Evolutionary conservation across 2,329 filamentous ascomycete genomes (phyloP), one percentile per base, ranked within the genome.

Genomic region (Penicillium vulpinum): DNA sequence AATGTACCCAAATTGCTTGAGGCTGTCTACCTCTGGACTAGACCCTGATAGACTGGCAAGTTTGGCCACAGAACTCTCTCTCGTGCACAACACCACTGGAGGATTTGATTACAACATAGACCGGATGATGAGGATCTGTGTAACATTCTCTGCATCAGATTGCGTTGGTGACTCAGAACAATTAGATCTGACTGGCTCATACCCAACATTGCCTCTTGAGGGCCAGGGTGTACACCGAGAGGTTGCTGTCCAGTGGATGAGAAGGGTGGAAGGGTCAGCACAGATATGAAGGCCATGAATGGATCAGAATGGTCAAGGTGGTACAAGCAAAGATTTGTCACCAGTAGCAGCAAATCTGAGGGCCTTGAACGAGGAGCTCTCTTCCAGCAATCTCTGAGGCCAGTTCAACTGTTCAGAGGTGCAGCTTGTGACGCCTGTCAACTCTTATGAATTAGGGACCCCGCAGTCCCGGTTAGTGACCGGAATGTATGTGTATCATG

Each of bases 111-210:
- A 38, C 21, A 54, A 35, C 51, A 31, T 35, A 15, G 26, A 28
- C 26, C 26, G 9, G 31, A 39, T 45, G 39, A 46, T 31, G 48
- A 56, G 53, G 13, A 55, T 55, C n/a, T 35, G 54, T 56, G 54
- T 56, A 46, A 56, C 54, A 46, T 26, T 8, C 6, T 41, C 21
- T 50, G 33, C 40, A 51, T 40, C 15, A 36, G 24, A 36, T 26
- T 39, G 26, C 10, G 48, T 28, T 40, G 47, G 40, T 51, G 36
- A 41, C 52, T 33, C 36, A 21, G 26, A 22, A 40, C n/a, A 52
- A 26, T 22, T n/a, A 16, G 26, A 46, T 46, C 48, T 26, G 26
- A 45, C 54, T 46, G 48, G 54, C 22, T 18, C 22, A 39, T 49
- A 13, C 4, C 28, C 22, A 51, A 11, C 28, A 26, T 26, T 33